Evolutionary conservation across 2,329 filamentous ascomycete genomes (phyloP).

Genomic region (Bipolaris oryzae): DNA sequence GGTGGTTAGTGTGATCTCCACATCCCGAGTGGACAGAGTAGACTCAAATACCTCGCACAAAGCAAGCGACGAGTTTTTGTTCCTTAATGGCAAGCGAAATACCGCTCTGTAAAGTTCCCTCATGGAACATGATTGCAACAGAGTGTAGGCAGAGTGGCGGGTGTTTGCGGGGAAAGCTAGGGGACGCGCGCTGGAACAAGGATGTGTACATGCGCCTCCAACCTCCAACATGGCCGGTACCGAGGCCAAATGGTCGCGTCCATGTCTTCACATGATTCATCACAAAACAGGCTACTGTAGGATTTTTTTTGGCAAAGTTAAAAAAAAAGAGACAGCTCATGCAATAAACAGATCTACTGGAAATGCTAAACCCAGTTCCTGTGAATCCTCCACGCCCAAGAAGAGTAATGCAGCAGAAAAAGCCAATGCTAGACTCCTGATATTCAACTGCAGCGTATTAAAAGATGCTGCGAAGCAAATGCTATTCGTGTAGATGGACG

Average conservation of each 20-base stretch:
- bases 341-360: constrained; percentile 39
- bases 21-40: constrained; percentile 10
- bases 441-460: constrained; percentile 22
- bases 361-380: constrained; percentile 34
- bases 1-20: constrained; percentile 15
- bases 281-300: too few species aligned
- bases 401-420: constrained; percentile 34
- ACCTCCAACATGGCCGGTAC: constrained; percentile 10
- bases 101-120: constrained; percentile 79
- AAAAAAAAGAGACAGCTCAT: constrained; percentile 14
- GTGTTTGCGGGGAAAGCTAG: constrained; percentile 24
- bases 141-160: constrained; percentile 15
- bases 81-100: constrained; percentile 77
- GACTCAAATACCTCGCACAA: constrained; percentile 70
- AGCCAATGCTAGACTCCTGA: constrained; percentile 26
- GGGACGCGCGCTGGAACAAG: constrained; percentile 21
- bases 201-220: constrained; percentile 19
- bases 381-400: constrained; percentile 37
- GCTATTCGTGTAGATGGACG: constrained; percentile 21
- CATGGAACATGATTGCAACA: constrained; percentile 71
- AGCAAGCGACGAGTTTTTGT: constrained; percentile 80
- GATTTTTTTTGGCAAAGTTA: too few species aligned
- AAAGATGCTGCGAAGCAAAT: constrained; percentile 29
- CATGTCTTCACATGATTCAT: not conserved
- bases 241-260: constrained; percentile 12